phyloP scores from a whole-genome alignment of 495 filamentous ascomycete genomes.

The Penicillium flavigenum region DNA sequence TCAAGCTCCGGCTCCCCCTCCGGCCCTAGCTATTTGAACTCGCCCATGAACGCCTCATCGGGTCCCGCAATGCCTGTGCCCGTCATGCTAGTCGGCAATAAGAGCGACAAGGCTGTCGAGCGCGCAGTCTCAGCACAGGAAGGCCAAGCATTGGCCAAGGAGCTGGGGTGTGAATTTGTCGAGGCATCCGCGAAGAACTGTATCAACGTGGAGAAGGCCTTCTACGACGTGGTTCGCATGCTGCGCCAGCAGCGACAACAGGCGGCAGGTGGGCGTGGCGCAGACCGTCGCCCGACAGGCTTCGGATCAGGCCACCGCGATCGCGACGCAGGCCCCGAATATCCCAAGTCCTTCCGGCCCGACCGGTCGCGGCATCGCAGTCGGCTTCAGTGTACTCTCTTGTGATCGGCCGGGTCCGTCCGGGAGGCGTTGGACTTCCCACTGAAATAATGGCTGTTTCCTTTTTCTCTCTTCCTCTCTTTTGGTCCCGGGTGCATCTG shows the following conservation, averaged over 20 bases:
- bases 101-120: constrained; percentile 94
- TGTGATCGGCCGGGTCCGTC: constrained; percentile 36
- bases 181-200: constrained; percentile 99
- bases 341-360: constrained; percentile 43
- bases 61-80: constrained; percentile 68
- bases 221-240: constrained; percentile 94
- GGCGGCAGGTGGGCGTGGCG: constrained; percentile 36
- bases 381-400: constrained; percentile 41
- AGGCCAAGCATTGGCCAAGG: constrained; percentile 84
- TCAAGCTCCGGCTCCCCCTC: constrained; percentile 70
- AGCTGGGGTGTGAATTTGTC: constrained; percentile 94
- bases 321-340: constrained; percentile 43
- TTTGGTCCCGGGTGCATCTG: constrained; percentile 35
- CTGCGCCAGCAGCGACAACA: constrained; percentile 77
- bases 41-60: constrained; percentile 66
- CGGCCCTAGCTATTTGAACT: constrained; percentile 55
- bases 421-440: constrained; percentile 12
- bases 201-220: constrained; percentile 98
- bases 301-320: constrained; percentile 37
- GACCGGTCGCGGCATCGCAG: constrained; percentile 44
- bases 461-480: constrained; percentile 23
- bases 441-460: constrained; percentile 8
- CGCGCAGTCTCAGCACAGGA: constrained; percentile 96
- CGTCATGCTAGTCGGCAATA: constrained; percentile 98
- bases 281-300: constrained; percentile 44